Evolutionary conservation across 2,329 filamentous ascomycete species (phyloP).

Genomic region (Reticulascus tulasneorum): DNA sequence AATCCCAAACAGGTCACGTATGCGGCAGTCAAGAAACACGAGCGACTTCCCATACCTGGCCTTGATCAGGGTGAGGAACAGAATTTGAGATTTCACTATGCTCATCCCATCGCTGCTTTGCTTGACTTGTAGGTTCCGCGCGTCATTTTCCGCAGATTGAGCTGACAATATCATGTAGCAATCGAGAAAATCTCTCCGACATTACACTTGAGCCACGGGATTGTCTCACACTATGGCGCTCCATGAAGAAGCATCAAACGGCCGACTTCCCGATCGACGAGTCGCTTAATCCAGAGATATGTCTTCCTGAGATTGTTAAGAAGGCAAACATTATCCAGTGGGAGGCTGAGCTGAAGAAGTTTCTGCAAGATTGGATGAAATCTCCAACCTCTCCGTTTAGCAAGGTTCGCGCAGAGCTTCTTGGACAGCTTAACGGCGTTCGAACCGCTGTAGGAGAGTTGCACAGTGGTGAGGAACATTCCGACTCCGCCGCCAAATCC

Average conservation of each 20-base stretch:
- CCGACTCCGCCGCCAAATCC: too few relatives aligned
- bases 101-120: constrained; percentile 65
- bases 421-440: too few relatives aligned
- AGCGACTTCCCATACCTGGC: constrained; percentile 39
- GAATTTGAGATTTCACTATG: constrained; percentile 47
- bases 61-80: constrained; percentile 40
- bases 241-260: constrained; percentile 57
- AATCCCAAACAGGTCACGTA: constrained; percentile 42
- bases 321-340: constrained; percentile 65
- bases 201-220: constrained; percentile 67
- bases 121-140: constrained; percentile 47
- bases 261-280: too few relatives aligned
- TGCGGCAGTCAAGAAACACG: constrained; percentile 41
- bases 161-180: constrained; percentile 22
- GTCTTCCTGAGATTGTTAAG: constrained; percentile 50
- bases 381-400: constrained; percentile 40
- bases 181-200: constrained; percentile 62
- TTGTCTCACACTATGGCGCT: constrained; percentile 61
- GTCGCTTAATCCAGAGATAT: constrained; percentile 43
- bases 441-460: too few relatives aligned
- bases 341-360: constrained; percentile 39
- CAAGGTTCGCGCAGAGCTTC: constrained; percentile 42
- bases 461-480: too few relatives aligned
- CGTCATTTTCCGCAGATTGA: too few relatives aligned
- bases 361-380: constrained; percentile 56